phyloP scores from a whole-genome alignment of 2,329 filamentous ascomycete genomes.

The Hypoxylon sp. region DNA sequence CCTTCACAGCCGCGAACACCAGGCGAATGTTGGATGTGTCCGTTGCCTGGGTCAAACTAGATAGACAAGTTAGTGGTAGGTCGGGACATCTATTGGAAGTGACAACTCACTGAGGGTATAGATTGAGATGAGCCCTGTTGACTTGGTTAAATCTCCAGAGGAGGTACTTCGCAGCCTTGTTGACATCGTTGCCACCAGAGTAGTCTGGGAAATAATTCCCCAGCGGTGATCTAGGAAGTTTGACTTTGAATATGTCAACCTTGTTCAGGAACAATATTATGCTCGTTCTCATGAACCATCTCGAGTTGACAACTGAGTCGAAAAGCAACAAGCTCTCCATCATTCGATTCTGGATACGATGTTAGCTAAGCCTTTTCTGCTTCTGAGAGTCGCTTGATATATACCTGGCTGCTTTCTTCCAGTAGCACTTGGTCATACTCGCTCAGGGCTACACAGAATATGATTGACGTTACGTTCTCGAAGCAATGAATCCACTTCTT shows the following conservation, averaged over 20 bases:
- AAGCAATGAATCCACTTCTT: slow-evolving; percentile 99
- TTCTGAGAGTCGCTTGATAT: slow-evolving; percentile 47
- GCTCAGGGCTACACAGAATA: slow-evolving; percentile 97
- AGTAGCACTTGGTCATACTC: slow-evolving; percentile 98
- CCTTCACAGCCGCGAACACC: slow-evolving; percentile 98
- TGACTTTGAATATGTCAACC: slow-evolving; percentile 97
- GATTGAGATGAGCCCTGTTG: slow-evolving; percentile 93
- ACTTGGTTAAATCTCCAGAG: slow-evolving; percentile 99
- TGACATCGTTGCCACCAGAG: slow-evolving; percentile 96
- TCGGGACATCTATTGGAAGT: not conserved
- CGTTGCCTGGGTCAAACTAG: slow-evolving; percentile 95
- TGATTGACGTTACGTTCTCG: slow-evolving; percentile 99
- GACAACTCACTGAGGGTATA: slow-evolving; percentile 91
- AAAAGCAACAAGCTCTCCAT: slow-evolving; percentile 98
- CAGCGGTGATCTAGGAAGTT: slow-evolving; percentile 88
- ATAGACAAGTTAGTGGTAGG: slow-evolving; percentile 43
- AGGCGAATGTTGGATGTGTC: slow-evolving; percentile 98
- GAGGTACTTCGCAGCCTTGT: slow-evolving; percentile 97
- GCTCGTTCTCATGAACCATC: slow-evolving; percentile 99
- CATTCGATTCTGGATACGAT: slow-evolving; percentile 86
- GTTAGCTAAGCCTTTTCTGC: slow-evolving; percentile 29
- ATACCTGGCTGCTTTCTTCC: slow-evolving; percentile 96
- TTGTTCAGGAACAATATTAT: slow-evolving; percentile 99
- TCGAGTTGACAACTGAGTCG: slow-evolving; percentile 97
- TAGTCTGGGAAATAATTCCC: slow-evolving; percentile 99